Evolutionary conservation across 768 basidiomycete species (phyloP), one percentile per base, ranked within the genome.

Genomic region (Boletales sp.): DNA sequence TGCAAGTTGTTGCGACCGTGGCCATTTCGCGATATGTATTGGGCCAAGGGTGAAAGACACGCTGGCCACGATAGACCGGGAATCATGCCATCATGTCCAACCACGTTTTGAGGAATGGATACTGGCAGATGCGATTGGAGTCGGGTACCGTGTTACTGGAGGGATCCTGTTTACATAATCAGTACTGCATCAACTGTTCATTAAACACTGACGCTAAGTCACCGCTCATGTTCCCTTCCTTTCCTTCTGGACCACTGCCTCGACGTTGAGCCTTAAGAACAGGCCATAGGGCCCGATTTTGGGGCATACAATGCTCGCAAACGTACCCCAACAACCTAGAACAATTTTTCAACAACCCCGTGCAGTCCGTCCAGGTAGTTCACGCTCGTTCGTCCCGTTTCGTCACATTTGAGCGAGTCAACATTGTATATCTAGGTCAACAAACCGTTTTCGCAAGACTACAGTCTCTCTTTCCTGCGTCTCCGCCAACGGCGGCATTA

Each of bases 391-490:
- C 41, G 24, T 43, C 52, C 48, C 44, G 43, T 54, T 58, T 48
- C 24, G 29, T 40, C 30, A 40, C 1, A 21, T 42, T 43, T 55
- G 32, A 56, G 10, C 36, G 43, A 32, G 31, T 43, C 14, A 37
- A 15, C 40, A 29, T 24, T 15, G 19, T 8, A 27, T 29, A n/a
- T 40, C 14, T 42, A 71, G 69, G 67, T 47, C 69, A 72, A 53
- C 69, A 67, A 29, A 70, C 70, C 40, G 72, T 82, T 21, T 59
- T 81, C 29, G 69, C 79, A 29, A 76, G 79, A 40, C 57, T 82
- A 30, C 82, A 82, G 45, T 72, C 74, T 11, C 63, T 82, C 30
- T 74, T 84, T 52, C 79, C 80, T 8, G 56, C 66, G 24, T 62
- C 69, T 14, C 64, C 70, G 10, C 63, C 53, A 31, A 45, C 66